Evolutionary conservation across 345 rosid species (phyloP), one percentile per base, ranked within the genome.

Genomic region (Corchorus olitorius): DNA sequence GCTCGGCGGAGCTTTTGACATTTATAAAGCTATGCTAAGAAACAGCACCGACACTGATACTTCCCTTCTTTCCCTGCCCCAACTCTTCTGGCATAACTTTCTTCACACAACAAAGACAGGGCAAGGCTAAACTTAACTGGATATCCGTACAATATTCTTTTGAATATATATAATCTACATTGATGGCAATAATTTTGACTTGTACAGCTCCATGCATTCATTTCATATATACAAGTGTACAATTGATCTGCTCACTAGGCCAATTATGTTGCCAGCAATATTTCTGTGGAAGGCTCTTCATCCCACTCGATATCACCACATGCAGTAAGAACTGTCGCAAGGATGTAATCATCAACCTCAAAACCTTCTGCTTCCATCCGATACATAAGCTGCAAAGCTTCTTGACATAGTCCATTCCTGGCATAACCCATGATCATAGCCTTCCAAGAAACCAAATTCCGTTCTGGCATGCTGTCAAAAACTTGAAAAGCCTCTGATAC

Each of bases 351-450:
- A 84, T 93, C 98, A 16, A 91, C 91, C 50, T 89, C 83, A 73
- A 90, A 78, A 37, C 94, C 98, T 70, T 91, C 95, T 34, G 90
- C 93, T 65, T 87, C 85, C 97, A 93, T 89, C 80, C 89, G 79
- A 82, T 93, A 88, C 87, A 89, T 84, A 73, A 95, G 89, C 90
- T 89, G 88, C 86, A 95, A 81, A 53, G 99, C 97, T 86, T 93
- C 91, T 67, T 60, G 89, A 84, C 89, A 90, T 72, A 84, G 85
- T 33, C 98, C 95, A 56, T 88, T 90, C 80, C 84, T 87, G 3
- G 93, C 94, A 52, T 90, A 93, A 19, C 94, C 91, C 85, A 90
- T 79, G 65, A 93, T 89, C 98, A 94, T 90, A 5, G 97, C 83
- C 77, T 86, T 90, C 97, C 92, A 94, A 11, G 95, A 85, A 69